phyloP scores from a whole-genome alignment of 169 alveolate species.

The Miamiensis avidus region DNA sequence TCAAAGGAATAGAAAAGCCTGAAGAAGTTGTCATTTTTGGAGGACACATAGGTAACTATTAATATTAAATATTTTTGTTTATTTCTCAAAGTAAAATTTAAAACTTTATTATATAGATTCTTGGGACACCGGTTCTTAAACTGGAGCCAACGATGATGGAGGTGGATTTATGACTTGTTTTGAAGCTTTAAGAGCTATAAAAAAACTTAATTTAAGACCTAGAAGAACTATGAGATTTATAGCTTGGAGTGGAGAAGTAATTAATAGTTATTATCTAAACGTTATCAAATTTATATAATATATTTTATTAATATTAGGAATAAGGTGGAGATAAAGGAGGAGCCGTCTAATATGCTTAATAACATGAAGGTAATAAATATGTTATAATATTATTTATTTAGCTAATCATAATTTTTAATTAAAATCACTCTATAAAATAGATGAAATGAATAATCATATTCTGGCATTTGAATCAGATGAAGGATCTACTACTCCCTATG shows the following conservation, averaged over 20 bases:
- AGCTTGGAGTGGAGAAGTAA: constrained; percentile 58
- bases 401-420: no score
- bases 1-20: no score
- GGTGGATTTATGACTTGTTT: constrained; percentile 37
- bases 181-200: constrained; percentile 37
- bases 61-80: neutral
- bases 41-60: no score
- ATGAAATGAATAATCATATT: constrained; percentile 32
- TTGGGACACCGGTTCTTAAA: constrained; percentile 48
- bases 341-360: constrained; percentile 30
- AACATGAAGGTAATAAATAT: constrained; percentile 30
- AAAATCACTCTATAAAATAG: no score
- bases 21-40: constrained; percentile 26
- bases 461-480: constrained; percentile 39
- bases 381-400: no score
- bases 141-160: no score
- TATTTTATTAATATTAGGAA: no score
- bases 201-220: constrained; percentile 14
- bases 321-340: constrained; percentile 34
- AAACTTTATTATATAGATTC: constrained; percentile 43
- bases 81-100: neutral
- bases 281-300: no score
- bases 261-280: no score
- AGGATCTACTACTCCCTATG: constrained; percentile 42
- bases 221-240: constrained; percentile 45